phyloP scores from a whole-genome alignment of 441 rosid species.

The Corymbia citriodora region DNA sequence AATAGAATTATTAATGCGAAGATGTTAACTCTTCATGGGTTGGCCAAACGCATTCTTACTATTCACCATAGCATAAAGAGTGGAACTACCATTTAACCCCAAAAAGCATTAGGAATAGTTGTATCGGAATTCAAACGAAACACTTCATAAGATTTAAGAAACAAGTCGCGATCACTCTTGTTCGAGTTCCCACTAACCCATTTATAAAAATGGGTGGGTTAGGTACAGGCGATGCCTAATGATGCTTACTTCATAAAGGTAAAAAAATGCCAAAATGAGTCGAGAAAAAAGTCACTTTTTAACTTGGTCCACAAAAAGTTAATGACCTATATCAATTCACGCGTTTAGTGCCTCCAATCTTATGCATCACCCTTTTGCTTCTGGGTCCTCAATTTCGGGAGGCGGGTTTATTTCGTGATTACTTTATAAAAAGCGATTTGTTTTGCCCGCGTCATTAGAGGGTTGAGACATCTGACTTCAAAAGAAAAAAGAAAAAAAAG shows the following conservation, averaged over 20 bases:
- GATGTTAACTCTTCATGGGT: neutral
- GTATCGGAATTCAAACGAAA: neutral
- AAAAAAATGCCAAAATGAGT: neutral
- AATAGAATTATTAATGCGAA: neutral
- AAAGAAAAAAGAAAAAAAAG: too few species aligned
- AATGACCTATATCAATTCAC: neutral
- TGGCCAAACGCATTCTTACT: neutral
- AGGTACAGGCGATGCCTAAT: accelerated
- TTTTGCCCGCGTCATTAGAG: neutral
- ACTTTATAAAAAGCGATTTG: neutral
- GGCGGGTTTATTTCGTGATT: neutral
- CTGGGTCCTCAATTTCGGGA: neutral
- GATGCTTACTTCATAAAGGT: neutral
- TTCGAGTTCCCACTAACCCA: neutral
- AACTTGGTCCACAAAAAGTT: neutral
- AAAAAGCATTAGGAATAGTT: neutral
- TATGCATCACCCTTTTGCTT: neutral
- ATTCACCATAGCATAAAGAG: neutral
- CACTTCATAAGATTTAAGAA: neutral
- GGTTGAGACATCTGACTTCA: too few species aligned
- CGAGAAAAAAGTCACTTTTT: neutral
- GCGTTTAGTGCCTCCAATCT: neutral
- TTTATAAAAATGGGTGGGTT: neutral
- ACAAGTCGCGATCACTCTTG: neutral
- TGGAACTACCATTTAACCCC: neutral